Conservation (phyloP, 768 basidiomycete species). For the Chalciporus chontae region DNA sequence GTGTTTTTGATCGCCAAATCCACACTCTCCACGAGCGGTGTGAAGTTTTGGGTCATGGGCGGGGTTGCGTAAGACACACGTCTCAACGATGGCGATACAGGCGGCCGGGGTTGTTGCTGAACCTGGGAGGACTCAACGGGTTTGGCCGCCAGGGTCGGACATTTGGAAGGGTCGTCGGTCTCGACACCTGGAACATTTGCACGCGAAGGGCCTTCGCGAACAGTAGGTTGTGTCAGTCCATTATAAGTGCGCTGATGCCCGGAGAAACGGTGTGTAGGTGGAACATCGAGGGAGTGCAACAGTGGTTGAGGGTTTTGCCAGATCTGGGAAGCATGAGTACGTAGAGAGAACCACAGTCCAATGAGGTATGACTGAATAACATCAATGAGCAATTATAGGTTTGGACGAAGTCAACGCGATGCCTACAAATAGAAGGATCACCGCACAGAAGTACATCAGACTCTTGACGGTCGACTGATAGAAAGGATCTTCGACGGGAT, state of each 20-base stretch:
- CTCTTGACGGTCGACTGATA: constrained; percentile 93
- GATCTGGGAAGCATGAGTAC: constrained; percentile 96
- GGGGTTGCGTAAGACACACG: constrained; percentile 56
- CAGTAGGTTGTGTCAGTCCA: constrained; percentile 6
- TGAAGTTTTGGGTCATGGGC: constrained; percentile 36
- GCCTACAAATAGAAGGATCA: constrained; percentile 84
- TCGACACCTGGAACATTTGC: constrained; percentile 37
- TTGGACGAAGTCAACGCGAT: constrained; percentile 1
- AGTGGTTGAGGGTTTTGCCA: constrained; percentile 97
- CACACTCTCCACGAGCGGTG: constrained; percentile 75
- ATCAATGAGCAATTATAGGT: constrained; percentile 3
- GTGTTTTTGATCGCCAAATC: constrained; percentile 68
- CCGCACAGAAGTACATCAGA: constrained; percentile 96
- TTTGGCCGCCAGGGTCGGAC: constrained; percentile 37
- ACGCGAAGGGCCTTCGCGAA: constrained; percentile 38
- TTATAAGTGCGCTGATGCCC: constrained; percentile 53
- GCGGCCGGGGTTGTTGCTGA: constrained; percentile 21
- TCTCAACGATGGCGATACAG: constrained; percentile 44
- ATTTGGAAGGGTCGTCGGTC: constrained; percentile 33
- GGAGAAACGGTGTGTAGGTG: constrained; percentile 51
- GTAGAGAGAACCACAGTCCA: constrained; percentile 97
- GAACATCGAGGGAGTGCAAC: constrained; percentile 61
- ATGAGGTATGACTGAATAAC: constrained; percentile 82
- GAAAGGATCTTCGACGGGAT: constrained; percentile 91
- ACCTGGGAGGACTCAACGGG: constrained; percentile 15